Conservation (phyloP, 352 stramenopile species). For the Bremia lactucae region DNA sequence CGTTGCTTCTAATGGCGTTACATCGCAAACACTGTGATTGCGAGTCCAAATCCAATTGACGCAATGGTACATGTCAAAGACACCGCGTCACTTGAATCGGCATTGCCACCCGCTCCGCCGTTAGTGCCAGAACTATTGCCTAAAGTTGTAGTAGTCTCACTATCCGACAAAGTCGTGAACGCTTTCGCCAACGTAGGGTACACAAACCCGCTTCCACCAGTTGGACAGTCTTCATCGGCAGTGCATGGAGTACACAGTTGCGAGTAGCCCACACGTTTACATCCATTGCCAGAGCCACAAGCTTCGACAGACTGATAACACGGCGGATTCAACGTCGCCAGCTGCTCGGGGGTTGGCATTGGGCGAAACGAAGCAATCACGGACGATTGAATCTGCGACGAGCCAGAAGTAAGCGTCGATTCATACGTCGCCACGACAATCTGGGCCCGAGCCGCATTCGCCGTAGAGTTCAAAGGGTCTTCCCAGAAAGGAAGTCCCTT, state of each 20-base stretch:
- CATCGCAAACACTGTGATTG: no score
- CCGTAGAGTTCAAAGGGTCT: constrained; percentile 37
- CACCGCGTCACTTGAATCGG: no score
- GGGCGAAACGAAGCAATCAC: constrained; percentile 30
- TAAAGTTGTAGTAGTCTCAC: constrained; percentile 28
- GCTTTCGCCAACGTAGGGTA: constrained; percentile 61
- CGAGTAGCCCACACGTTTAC: constrained; percentile 56
- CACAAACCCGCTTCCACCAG: constrained; percentile 33
- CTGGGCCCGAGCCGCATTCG: constrained; percentile 39
- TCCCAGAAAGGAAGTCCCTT: constrained; percentile 54
- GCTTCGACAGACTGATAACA: constrained; percentile 54
- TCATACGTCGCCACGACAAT: constrained; percentile 44
- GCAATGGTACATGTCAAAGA: no score
- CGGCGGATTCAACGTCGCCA: constrained; percentile 43
- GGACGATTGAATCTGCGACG: constrained; percentile 28
- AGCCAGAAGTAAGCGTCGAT: constrained; percentile 27
- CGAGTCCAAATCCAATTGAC: no score
- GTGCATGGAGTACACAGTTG: constrained; percentile 60
- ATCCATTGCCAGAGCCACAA: constrained; percentile 43
- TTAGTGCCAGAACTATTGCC: neutral
- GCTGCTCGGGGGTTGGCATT: constrained; percentile 33
- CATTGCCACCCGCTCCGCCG: no score
- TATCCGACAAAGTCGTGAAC: constrained; percentile 24
- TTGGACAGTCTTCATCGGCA: constrained; percentile 22
- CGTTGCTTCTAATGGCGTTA: no score